A percentile compares a stretch with the other conserved stretches of the same genome.
These are phyloP conservation scores for Acidomyces sp. DNA, from an alignment of 495 filamentous ascomycete genomes.

Conservation along the genomic window DNA sequence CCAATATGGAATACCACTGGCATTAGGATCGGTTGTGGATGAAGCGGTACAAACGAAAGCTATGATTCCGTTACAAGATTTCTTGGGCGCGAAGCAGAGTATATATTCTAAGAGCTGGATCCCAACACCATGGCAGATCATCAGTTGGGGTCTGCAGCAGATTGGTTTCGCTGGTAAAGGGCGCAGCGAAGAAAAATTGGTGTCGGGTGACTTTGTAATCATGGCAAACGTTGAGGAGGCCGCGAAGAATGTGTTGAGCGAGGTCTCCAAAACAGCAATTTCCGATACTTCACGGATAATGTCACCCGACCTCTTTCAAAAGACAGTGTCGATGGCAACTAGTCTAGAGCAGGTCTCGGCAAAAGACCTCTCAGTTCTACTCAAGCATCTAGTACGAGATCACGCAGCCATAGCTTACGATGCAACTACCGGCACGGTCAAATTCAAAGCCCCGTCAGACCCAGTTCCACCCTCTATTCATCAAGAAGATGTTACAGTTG, in stretches of 20 bases:
- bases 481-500: constrained; percentile 65
- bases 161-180: constrained; percentile 48
- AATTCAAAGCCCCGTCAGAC: constrained; percentile 44
- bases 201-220: constrained; percentile 43
- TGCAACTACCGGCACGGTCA: constrained; percentile 43
- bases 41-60: constrained; percentile 57
- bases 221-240: constrained; percentile 44
- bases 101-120: constrained; percentile 46
- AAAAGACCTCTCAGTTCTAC: constrained; percentile 22
- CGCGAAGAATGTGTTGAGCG: constrained; percentile 20
- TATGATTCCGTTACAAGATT: constrained; percentile 55
- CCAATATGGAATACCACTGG: constrained; percentile 75
- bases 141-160: constrained; percentile 65
- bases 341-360: constrained; percentile 6
- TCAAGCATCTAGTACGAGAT: constrained; percentile 27
- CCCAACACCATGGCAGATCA: constrained; percentile 44
- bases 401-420: constrained; percentile 21
- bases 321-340: constrained; percentile 15
- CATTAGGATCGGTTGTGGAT: constrained; percentile 60
- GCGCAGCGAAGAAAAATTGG: constrained; percentile 34
- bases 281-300: constrained; percentile 20
- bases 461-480: constrained; percentile 43
- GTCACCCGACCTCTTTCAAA: constrained; percentile 12
- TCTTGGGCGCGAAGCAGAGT: constrained; percentile 44
- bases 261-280: constrained; percentile 16